A percentile compares a stretch with the other conserved stretches of the same genome.
phyloP scores from a whole-genome alignment of 768 basidiomycete genomes.

The Polyporus arcularius region DNA sequence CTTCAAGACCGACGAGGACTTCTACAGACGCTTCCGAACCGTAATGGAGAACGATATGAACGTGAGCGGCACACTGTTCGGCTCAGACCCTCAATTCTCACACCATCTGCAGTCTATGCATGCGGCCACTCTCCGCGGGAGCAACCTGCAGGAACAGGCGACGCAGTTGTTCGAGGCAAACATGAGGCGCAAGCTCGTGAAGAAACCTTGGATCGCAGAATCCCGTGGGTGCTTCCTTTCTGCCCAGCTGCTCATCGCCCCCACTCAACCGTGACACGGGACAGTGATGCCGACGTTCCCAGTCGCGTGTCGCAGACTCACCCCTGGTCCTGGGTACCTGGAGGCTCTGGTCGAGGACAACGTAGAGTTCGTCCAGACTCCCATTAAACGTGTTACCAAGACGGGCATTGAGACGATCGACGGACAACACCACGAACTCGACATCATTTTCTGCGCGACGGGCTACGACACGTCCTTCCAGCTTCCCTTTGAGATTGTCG shows the following conservation, averaged over 20 bases:
- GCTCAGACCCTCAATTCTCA: too few relatives aligned
- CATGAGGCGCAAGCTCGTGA: slow-evolving; percentile 52
- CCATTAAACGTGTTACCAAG: slow-evolving; percentile 52
- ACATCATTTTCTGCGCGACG: slow-evolving; percentile 66
- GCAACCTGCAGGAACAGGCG: slow-evolving; percentile 39
- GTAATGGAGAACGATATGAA: slow-evolving; percentile 52
- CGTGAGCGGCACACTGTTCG: slow-evolving; percentile 27
- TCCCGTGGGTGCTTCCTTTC: slow-evolving; percentile 38
- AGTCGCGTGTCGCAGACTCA: slow-evolving; percentile 61
- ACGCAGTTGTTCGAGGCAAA: slow-evolving; percentile 40
- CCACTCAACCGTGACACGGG: background rate
- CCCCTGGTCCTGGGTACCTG: slow-evolving; percentile 68
- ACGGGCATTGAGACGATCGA: slow-evolving; percentile 59
- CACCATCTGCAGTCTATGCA: slow-evolving; percentile 35
- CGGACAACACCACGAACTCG: slow-evolving; percentile 53
- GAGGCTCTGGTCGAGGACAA: slow-evolving; percentile 66
- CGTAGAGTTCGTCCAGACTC: slow-evolving; percentile 55
- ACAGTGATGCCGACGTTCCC: slow-evolving; percentile 47
- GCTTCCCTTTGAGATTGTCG: slow-evolving; percentile 54
- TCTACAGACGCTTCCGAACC: slow-evolving; percentile 50
- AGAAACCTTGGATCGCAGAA: slow-evolving; percentile 63
- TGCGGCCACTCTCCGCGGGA: slow-evolving; percentile 41
- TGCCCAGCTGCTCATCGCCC: background rate
- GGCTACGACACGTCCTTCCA: slow-evolving; percentile 56
- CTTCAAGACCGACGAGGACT: slow-evolving; percentile 45